Conservation (phyloP, 148 eudicot genomes). For the Spergularia marina region DNA sequence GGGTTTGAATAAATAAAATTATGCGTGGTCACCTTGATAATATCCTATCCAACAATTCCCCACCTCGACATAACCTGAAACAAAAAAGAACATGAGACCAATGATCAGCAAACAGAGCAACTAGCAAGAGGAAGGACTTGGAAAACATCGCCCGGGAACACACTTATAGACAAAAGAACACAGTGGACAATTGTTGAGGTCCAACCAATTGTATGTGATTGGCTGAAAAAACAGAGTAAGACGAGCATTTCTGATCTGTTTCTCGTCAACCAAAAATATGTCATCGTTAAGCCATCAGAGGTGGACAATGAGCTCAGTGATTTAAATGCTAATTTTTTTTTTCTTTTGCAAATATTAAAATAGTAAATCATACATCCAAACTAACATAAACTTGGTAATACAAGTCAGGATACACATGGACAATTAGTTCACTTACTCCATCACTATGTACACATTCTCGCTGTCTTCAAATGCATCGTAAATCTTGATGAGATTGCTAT, state of each 20-base stretch:
- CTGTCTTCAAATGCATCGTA: slow-evolving; percentile 87
- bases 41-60: slow-evolving; percentile 89
- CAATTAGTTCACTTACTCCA: slow-evolving; percentile 69
- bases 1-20: neutral
- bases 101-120: slow-evolving; percentile 8
- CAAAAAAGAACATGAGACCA: neutral
- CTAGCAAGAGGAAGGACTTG: neutral
- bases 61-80: slow-evolving; percentile 94
- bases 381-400: neutral
- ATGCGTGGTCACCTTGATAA: slow-evolving; percentile 60
- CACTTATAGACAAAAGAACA: neutral
- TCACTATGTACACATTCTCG: slow-evolving; percentile 89
- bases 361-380: neutral
- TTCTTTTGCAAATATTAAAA: neutral
- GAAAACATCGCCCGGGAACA: neutral
- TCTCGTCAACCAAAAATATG: neutral
- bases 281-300: neutral
- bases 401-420: neutral
- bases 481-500: slow-evolving; percentile 66
- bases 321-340: neutral
- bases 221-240: neutral
- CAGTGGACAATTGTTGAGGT: neutral
- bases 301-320: neutral
- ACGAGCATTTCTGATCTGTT: neutral
- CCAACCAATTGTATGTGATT: neutral